Evolutionary conservation across 164 flowering plant species (phyloP), one percentile per base, ranked within the genome.

Genomic region (Tetracentron sinense): DNA sequence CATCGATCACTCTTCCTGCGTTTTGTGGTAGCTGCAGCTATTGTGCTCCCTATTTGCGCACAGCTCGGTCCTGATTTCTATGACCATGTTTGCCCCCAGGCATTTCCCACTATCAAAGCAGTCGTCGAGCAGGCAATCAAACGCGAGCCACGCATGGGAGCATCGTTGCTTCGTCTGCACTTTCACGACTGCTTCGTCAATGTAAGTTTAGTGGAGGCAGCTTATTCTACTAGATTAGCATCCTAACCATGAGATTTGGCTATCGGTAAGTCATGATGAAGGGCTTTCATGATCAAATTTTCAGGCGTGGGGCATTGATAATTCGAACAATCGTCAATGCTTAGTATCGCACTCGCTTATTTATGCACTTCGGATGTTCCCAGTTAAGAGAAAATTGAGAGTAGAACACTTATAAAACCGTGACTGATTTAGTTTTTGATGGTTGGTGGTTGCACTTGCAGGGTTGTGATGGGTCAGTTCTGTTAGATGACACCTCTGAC

Each of bases 391-490:
- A n/a, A n/a, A n/a, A n/a, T n/a, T n/a, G n/a, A n/a, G n/a, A n/a
- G n/a, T n/a, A n/a, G n/a, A n/a, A n/a, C n/a, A n/a, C n/a, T n/a
- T n/a, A n/a, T n/a, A n/a, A n/a, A n/a, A n/a, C n/a, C n/a, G n/a
- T n/a, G n/a, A n/a, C n/a, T 51, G 7, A 51, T 51, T 51, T 51
- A 20, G 16, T 12, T 12, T 42, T 42, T 17, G 16, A 26, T 8
- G 6, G 2, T 0, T 16, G 5, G 22, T n/a, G 10, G 31, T 35
- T 0, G 29, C 25, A 21, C 8, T 23, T 26, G 19, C 44, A 73
- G 76, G 76, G 76, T 19, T 73, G 76, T 42, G 76, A 73, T 64
- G 76, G 69, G 2, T 73, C 69, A 7, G 3, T 68, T 59, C 65
- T 73, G 14, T 42, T 73, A 31, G 76, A 68, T 22, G 76, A 73